These are phyloP conservation scores for Globisporangium heterothallicum DNA, from an alignment of 352 stramenopile genomes.

Conservation along the genomic window DNA sequence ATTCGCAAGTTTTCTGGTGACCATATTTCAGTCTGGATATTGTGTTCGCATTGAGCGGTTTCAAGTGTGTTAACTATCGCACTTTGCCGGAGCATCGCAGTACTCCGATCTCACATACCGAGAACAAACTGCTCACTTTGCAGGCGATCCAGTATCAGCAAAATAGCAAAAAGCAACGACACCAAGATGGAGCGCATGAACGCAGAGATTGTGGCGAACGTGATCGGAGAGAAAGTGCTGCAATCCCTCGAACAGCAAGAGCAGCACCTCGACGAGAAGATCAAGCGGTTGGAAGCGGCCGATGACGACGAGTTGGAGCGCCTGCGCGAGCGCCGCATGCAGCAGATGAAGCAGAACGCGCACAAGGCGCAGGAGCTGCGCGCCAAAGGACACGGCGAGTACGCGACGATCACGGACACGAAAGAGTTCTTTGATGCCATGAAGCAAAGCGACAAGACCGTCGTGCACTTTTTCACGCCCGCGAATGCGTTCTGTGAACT, in stretches of 20 bases:
- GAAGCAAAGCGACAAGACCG: constrained; percentile 88
- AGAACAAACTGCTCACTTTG: neutral
- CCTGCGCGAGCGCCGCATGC: constrained; percentile 70
- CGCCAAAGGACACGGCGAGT: constrained; percentile 80
- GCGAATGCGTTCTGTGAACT: constrained; percentile 91
- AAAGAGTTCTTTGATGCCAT: constrained; percentile 95
- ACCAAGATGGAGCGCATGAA: constrained; percentile 53
- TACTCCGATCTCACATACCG: constrained; percentile 3
- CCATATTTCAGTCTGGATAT: no score
- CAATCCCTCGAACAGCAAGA: constrained; percentile 85
- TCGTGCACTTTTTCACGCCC: constrained; percentile 96
- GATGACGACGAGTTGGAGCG: constrained; percentile 88
- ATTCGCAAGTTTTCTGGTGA: no score
- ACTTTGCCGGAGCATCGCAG: neutral
- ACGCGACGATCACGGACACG: constrained; percentile 87
- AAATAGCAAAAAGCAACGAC: neutral
- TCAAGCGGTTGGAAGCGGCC: constrained; percentile 78
- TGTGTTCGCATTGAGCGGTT: no score
- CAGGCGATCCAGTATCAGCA: neutral
- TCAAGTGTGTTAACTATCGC: no score
- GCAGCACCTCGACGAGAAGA: constrained; percentile 75
- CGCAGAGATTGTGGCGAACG: constrained; percentile 65
- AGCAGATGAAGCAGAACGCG: constrained; percentile 73
- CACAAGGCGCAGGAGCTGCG: constrained; percentile 68
- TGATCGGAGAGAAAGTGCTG: constrained; percentile 85